Conservation (phyloP, 2,329 filamentous ascomycete species). For the Fusarium pseudoanthophilum region DNA sequence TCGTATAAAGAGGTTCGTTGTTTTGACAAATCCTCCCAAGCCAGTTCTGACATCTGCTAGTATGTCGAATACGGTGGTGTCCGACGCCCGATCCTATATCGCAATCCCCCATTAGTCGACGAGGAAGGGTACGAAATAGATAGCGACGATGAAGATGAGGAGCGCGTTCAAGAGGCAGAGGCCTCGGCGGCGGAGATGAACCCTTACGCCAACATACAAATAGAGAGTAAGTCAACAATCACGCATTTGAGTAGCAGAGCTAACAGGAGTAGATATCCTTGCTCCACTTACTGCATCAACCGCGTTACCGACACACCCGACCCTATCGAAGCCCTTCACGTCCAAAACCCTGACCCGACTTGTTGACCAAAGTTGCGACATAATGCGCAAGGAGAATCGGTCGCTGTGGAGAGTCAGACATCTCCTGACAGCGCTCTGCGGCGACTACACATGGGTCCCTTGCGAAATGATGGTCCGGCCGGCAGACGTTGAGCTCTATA, state of each 20-base stretch:
- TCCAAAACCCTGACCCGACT: slow-evolving; percentile 79
- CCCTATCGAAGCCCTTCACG: slow-evolving; percentile 78
- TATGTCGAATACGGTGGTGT: slow-evolving; percentile 79
- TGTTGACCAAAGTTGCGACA: slow-evolving; percentile 73
- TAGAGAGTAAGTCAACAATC: slow-evolving; percentile 69
- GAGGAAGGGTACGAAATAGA: slow-evolving; percentile 83
- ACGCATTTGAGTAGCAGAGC: slow-evolving; percentile 28
- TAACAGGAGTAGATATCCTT: slow-evolving; percentile 69
- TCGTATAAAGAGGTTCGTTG: slow-evolving; percentile 74
- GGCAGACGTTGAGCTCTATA: slow-evolving; percentile 66
- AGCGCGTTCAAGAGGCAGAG: slow-evolving; percentile 68
- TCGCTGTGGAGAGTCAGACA: slow-evolving; percentile 80
- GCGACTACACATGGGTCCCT: slow-evolving; percentile 76
- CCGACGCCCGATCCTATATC: slow-evolving; percentile 76
- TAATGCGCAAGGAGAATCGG: slow-evolving; percentile 79
- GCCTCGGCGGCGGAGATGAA: slow-evolving; percentile 75
- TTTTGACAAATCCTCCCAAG: slow-evolving; percentile 14
- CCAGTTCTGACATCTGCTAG: slow-evolving; percentile 55
- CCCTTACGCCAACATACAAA: slow-evolving; percentile 76
- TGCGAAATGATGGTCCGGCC: slow-evolving; percentile 67
- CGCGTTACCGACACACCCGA: slow-evolving; percentile 79
- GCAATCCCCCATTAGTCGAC: slow-evolving; percentile 78
- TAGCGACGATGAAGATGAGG: slow-evolving; percentile 76
- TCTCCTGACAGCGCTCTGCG: slow-evolving; percentile 76
- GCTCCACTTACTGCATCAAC: slow-evolving; percentile 79